phyloP scores from a whole-genome alignment of 192 early-diverging fungal genomes.

The Bifiguratus adelaidae region DNA sequence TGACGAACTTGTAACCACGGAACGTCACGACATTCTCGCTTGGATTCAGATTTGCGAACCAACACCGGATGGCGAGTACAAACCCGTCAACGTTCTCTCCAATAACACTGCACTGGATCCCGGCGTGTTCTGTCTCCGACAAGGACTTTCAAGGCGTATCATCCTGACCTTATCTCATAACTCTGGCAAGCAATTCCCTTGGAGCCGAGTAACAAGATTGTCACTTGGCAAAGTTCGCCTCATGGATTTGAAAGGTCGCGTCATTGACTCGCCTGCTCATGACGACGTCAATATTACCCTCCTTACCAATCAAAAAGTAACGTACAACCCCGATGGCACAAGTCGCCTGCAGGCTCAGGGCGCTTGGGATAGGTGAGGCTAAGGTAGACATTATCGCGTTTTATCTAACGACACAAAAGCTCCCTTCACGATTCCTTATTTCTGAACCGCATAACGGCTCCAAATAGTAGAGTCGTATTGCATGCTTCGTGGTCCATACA shows the following conservation, averaged over 20 bases:
- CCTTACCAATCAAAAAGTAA: constrained; percentile 28
- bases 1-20: constrained; percentile 51
- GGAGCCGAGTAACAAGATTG: constrained; percentile 29
- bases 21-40: constrained; percentile 54
- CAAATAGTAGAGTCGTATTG: constrained; percentile 47
- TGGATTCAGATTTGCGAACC: constrained; percentile 59
- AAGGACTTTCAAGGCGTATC: constrained; percentile 67
- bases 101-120: constrained; percentile 24
- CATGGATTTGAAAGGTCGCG: constrained; percentile 46
- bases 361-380: constrained; percentile 76
- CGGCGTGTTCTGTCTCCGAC: constrained; percentile 51
- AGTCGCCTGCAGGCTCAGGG: constrained; percentile 41
- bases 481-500: constrained; percentile 40
- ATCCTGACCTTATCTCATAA: constrained; percentile 52
- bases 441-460: constrained; percentile 48
- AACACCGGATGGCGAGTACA: constrained; percentile 48
- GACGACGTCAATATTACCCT: constrained; percentile 37
- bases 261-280: constrained; percentile 35
- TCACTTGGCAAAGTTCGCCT: constrained; percentile 31
- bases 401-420: too few species aligned
- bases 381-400: too few species aligned
- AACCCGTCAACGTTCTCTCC: constrained; percentile 38
- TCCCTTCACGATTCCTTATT: constrained; percentile 57
- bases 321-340: constrained; percentile 48
- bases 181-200: constrained; percentile 50